A percentile compares a stretch with the other conserved stretches of the same genome.
phyloP scores from a whole-genome alignment of 129 eudicot species.

The Gnaphalium uliginosum region DNA sequence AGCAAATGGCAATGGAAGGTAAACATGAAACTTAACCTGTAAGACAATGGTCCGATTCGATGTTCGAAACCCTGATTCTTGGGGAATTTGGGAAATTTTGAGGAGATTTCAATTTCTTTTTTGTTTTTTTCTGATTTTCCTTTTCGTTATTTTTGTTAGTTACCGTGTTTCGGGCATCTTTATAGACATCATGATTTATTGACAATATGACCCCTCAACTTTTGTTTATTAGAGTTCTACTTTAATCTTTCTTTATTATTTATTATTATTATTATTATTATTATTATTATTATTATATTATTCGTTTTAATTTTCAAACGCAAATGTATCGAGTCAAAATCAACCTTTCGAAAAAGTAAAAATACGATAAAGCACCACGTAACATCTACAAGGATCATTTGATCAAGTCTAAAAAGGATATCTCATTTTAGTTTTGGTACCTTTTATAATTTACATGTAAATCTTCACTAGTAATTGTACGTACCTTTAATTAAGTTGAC shows the following conservation, averaged over 20 bases:
- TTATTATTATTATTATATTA: too few species aligned
- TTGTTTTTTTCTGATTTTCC: not conserved
- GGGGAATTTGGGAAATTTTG: conserved; percentile 19
- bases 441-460: too few species aligned
- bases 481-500: too few species aligned
- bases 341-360: not conserved
- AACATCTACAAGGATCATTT: not conserved
- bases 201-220: not conserved
- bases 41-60: conserved; percentile 8
- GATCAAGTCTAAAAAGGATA: not conserved
- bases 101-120: not conserved
- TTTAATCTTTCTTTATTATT: too few species aligned
- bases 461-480: too few species aligned
- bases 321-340: not conserved
- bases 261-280: too few species aligned
- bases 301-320: too few species aligned
- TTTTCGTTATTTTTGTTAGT: conserved; percentile 3
- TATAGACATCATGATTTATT: not conserved
- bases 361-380: not conserved
- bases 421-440: not conserved
- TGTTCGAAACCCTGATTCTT: conserved; percentile 28
- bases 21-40: conserved; percentile 24
- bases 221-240: too few species aligned
- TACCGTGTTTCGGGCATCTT: not conserved
- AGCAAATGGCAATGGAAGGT: conserved; percentile 5